These are phyloP conservation scores for Pythium dissimile DNA, from an alignment of 352 stramenopile species.

Conservation along the genomic window DNA sequence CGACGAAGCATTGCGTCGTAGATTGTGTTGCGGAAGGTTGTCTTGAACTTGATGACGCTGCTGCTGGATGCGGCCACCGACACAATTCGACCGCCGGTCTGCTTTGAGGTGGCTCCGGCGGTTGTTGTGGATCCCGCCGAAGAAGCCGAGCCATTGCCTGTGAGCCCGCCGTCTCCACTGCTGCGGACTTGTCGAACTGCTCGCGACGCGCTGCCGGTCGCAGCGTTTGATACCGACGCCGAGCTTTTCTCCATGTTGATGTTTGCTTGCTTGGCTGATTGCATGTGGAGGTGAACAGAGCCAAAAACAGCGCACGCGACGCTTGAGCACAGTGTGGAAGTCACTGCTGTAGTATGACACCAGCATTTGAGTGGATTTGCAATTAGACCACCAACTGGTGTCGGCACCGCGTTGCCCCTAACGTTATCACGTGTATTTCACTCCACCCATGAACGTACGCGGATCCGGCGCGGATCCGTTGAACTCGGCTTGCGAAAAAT, in stretches of 20 bases:
- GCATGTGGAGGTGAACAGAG: no score
- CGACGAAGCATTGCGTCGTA: slow-evolving; percentile 87
- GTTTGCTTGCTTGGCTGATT: no score
- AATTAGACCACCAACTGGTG: no score
- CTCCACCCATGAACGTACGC: slow-evolving; percentile 96
- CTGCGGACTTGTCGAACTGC: slow-evolving; percentile 38
- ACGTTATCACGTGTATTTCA: slow-evolving; percentile 87
- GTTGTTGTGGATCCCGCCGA: slow-evolving; percentile 11
- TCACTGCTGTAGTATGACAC: not conserved
- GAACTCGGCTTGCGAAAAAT: slow-evolving; percentile 97
- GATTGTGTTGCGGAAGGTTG: slow-evolving; percentile 90
- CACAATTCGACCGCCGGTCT: not conserved
- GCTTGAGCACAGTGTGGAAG: not conserved
- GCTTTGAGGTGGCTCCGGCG: not conserved
- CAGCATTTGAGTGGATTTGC: no score
- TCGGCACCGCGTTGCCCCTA: no score
- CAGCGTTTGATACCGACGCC: slow-evolving; percentile 17
- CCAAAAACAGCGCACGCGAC: no score
- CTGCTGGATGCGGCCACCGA: slow-evolving; percentile 1
- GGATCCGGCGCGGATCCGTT: slow-evolving; percentile 95
- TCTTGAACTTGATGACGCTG: slow-evolving; percentile 79
- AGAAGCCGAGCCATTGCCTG: not conserved
- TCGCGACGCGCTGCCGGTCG: slow-evolving; percentile 22
- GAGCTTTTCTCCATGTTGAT: slow-evolving; percentile 14
- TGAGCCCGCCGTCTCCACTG: slow-evolving; percentile 25